Evolutionary conservation across 441 rosid species (phyloP).

Genomic region (Eruca vesicaria): DNA sequence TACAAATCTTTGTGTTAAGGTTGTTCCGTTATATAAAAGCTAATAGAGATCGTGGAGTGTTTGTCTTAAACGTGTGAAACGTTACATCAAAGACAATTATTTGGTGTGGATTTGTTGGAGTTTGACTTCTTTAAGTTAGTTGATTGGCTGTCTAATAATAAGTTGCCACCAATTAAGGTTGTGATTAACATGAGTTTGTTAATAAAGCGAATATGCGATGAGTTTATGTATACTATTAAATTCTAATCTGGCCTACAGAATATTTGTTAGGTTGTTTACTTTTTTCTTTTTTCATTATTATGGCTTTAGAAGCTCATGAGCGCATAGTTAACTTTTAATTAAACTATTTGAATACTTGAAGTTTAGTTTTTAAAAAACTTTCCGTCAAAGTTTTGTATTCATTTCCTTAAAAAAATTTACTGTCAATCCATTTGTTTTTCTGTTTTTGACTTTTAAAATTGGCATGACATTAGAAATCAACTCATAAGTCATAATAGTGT

Average conservation of each 20-base stretch:
- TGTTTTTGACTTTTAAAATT: not conserved
- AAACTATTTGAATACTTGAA: not conserved
- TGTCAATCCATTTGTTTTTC: not conserved
- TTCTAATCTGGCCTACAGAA: not conserved
- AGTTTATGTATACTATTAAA: not conserved
- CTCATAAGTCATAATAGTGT: not conserved
- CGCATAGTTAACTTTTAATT: not conserved
- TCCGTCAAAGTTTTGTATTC: not conserved
- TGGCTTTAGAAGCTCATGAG: not conserved
- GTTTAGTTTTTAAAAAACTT: not conserved
- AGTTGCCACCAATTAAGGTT: not conserved
- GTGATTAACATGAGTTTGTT: conserved; percentile 18
- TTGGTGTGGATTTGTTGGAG: conserved; percentile 16
- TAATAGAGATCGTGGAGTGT: conserved; percentile 25
- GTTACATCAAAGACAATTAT: conserved; percentile 17
- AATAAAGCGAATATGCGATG: conserved; percentile 5
- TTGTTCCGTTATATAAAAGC: conserved; percentile 3
- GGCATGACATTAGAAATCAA: not conserved
- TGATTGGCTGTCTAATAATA: conserved; percentile 17
- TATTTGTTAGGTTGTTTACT: conserved; percentile 1
- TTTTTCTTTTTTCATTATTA: not conserved
- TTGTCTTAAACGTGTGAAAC: conserved; percentile 22
- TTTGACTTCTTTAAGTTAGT: conserved; percentile 6
- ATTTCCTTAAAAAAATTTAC: not conserved
- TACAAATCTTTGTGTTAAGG: not conserved